phyloP scores from a whole-genome alignment of 495 filamentous ascomycete species.

The Melanomma pulvis-pyrius region DNA sequence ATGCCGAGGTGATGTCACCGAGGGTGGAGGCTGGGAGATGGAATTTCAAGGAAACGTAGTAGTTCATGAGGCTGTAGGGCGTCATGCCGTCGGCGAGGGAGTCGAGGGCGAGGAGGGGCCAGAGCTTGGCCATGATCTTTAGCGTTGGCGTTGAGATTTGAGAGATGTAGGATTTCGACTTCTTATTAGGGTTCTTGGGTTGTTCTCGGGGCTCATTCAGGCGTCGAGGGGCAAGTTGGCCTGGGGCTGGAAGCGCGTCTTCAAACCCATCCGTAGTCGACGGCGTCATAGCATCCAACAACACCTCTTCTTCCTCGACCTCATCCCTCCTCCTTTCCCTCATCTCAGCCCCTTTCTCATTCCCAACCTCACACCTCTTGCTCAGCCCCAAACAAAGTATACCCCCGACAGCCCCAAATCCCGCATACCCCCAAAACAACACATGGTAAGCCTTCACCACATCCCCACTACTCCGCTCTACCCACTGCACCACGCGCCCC shows the following conservation, averaged over 20 bases:
- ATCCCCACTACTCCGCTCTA: constrained; percentile 54
- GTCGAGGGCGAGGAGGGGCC: constrained; percentile 78
- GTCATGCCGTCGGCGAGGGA: constrained; percentile 78
- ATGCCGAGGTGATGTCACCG: constrained; percentile 31
- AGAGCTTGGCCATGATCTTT: constrained; percentile 67
- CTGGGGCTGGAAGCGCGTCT: not conserved
- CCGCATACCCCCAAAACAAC: constrained; percentile 73
- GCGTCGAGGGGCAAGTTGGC: constrained; percentile 52
- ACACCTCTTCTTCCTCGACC: constrained; percentile 39
- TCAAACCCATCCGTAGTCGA: constrained; percentile 13
- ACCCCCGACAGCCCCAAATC: constrained; percentile 68
- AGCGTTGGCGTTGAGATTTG: constrained; percentile 53
- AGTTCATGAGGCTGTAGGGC: constrained; percentile 53
- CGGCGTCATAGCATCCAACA: constrained; percentile 25
- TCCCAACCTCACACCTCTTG: constrained; percentile 57
- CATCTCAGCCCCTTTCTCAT: constrained; percentile 18
- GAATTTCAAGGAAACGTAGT: constrained; percentile 79
- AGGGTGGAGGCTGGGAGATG: constrained; percentile 62
- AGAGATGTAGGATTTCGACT: constrained; percentile 52
- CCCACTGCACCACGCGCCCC: constrained; percentile 64
- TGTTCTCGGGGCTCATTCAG: constrained; percentile 52
- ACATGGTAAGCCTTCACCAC: constrained; percentile 64
- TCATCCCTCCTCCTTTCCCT: constrained; percentile 7
- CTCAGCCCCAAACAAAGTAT: constrained; percentile 61
- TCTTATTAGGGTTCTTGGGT: constrained; percentile 70